Conservation (phyloP, 2,329 filamentous ascomycete species). For the Pseudocercospora cruenta region DNA sequence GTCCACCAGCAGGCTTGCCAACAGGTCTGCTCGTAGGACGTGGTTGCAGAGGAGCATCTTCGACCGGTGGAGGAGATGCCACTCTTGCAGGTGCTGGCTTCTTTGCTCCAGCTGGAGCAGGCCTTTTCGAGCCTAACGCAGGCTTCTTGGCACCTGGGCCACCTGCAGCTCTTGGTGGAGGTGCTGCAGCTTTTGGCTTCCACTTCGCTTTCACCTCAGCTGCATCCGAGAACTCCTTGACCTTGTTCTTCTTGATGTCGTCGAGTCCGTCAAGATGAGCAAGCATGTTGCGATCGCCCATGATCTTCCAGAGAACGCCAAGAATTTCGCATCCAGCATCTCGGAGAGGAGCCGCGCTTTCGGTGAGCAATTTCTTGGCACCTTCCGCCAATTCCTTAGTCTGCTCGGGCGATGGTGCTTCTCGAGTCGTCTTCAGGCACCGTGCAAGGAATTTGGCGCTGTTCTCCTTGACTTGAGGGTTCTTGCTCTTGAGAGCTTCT, state of each 20-base stretch:
- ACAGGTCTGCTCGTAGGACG: slow-evolving; percentile 60
- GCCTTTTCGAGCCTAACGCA: slow-evolving; percentile 52
- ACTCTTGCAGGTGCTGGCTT: slow-evolving; percentile 49
- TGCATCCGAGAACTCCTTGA: slow-evolving; percentile 86
- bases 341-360: slow-evolving; percentile 82
- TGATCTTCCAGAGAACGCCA: slow-evolving; percentile 97
- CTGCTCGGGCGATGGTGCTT: slow-evolving; percentile 82
- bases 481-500: slow-evolving; percentile 87
- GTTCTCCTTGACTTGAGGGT: slow-evolving; percentile 95
- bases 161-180: slow-evolving; percentile 58
- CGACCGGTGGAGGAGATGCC: slow-evolving; percentile 46
- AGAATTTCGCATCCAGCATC: slow-evolving; percentile 89
- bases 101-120: slow-evolving; percentile 46
- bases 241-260: slow-evolving; percentile 92
- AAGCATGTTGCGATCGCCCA: slow-evolving; percentile 94
- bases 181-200: slow-evolving; percentile 77
- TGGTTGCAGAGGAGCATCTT: slow-evolving; percentile 60
- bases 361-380: slow-evolving; percentile 84
- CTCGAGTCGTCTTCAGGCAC: slow-evolving; percentile 78
- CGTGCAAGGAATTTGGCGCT: slow-evolving; percentile 92
- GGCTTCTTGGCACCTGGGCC: slow-evolving; percentile 60
- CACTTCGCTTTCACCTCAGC: slow-evolving; percentile 87
- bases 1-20: slow-evolving; percentile 42
- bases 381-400: slow-evolving; percentile 84
- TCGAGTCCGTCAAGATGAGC: slow-evolving; percentile 89